A percentile compares a stretch with the other conserved stretches of the same genome.
Conservation (phyloP, 257 asterid genomes). For the Jacaranda copaia region DNA sequence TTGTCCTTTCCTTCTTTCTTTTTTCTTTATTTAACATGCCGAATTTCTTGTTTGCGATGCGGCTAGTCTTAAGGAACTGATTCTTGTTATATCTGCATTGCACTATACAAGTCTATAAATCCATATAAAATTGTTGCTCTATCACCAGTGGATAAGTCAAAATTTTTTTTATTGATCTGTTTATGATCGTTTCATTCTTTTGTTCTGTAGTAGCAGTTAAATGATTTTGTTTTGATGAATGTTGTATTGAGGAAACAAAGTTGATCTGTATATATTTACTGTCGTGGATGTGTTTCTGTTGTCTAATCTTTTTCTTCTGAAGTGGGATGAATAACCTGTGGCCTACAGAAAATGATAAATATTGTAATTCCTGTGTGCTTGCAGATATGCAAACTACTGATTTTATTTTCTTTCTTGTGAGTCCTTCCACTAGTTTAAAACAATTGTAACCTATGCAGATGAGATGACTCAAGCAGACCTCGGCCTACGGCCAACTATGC, state of each 20-base stretch:
- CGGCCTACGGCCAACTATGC: slow-evolving; percentile 63
- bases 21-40: neutral
- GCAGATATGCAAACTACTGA: neutral
- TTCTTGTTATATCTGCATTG: neutral
- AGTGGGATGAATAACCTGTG: neutral
- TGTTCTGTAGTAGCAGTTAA: neutral
- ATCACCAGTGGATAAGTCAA: neutral
- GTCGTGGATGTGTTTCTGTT: too few relatives aligned
- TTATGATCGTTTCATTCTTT: too few relatives aligned
- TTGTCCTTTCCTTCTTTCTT: neutral
- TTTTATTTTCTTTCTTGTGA: neutral
- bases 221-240: slow-evolving; percentile 17
- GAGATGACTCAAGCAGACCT: slow-evolving; percentile 65
- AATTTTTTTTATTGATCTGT: too few relatives aligned
- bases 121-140: neutral
- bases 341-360: neutral
- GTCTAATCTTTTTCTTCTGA: neutral
- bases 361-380: neutral
- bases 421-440: slow-evolving; percentile 2
- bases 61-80: neutral
- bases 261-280: too few relatives aligned
- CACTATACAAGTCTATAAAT: too few relatives aligned
- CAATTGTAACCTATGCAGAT: slow-evolving; percentile 51
- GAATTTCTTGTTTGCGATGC: neutral
- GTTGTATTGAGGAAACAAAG: neutral